Base-by-base conservation (phyloP, 495 filamentous ascomycete genomes). In the Neurospora sp. region DNA sequence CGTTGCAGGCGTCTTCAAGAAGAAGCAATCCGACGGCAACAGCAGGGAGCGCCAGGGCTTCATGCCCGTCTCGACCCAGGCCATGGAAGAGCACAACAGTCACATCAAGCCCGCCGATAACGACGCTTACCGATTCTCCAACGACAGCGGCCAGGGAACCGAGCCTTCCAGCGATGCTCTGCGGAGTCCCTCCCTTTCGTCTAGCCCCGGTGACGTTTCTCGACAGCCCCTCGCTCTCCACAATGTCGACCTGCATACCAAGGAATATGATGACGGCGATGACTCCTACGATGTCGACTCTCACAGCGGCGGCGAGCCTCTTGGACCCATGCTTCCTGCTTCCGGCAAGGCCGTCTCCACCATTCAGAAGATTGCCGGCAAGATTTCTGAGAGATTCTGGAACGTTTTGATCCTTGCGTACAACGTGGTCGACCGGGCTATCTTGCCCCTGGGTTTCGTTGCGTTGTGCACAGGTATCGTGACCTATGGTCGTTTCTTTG, bases 81-180 rank as follows among this genome's bases (percentile, higher is more conserved):
- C 89, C 69, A 90, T 92, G 84, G 89, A 84, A 46, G 86, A 89
- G 76, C 89, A 90, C 76, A 79, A 89, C 70, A 87, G 76, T 9
- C 42, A 73, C 11, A 84, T 84, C 42, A 66, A 66, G 54, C 54
- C 54, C 31, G 85, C 87, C 71, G 80, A 83, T 8, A 81, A 81
- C 14, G 87, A 89, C 66, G 16, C n/a, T 23, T 23, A 48, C 77
- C 89, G 93, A 46, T 92, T 88, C 82, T 97, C 93, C 6, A 85
- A 91, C 70, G 96, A 97, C 80, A 97, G 94, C 73, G 94, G 93
- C 3, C 94, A 97, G 75, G 94, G 94, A 18, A 94, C 93, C 0
- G 93, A 96, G 76, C 88, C 88, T 3, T 87, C 88, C 71, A 88
- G 91, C 5, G 89, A 90, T 72, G 92, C 91, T 31, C 85, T 92